Evolutionary conservation across 2,329 filamentous ascomycete species (phyloP).

Genomic region (Moelleriella libera): DNA sequence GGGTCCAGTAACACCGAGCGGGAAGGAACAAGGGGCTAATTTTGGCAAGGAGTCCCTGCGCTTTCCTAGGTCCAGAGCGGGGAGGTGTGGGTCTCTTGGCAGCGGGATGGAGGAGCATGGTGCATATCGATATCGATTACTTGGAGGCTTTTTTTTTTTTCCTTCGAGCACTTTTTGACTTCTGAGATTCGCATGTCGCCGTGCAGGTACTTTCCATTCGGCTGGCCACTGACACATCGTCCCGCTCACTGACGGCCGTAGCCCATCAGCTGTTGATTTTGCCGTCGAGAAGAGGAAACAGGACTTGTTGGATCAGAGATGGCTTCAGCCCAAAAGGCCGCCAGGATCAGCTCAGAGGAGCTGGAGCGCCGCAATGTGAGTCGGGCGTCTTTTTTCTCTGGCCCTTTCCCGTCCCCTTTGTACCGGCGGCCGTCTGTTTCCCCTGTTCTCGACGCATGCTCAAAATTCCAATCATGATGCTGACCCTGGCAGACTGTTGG

Average conservation of each 20-base stretch:
- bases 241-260: too few species aligned
- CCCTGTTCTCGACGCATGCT: too few species aligned
- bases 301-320: constrained; percentile 8
- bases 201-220: not conserved
- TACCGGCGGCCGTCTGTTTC: constrained; percentile 1
- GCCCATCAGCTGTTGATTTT: too few species aligned
- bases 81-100: not conserved
- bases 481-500: constrained; percentile 51
- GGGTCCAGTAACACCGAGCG: not conserved
- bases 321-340: constrained; percentile 18
- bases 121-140: not conserved
- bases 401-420: not conserved
- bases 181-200: too few species aligned
- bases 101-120: not conserved
- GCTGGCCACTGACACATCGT: too few species aligned
- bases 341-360: constrained; percentile 37
- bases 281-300: too few species aligned
- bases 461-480: too few species aligned
- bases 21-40: not conserved
- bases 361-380: constrained; percentile 47
- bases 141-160: not conserved
- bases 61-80: not conserved
- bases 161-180: not conserved
- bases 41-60: not conserved
- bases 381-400: not conserved